Base-by-base conservation (phyloP, 805 yeast genomes). In the Torulaspora indica region DNA sequence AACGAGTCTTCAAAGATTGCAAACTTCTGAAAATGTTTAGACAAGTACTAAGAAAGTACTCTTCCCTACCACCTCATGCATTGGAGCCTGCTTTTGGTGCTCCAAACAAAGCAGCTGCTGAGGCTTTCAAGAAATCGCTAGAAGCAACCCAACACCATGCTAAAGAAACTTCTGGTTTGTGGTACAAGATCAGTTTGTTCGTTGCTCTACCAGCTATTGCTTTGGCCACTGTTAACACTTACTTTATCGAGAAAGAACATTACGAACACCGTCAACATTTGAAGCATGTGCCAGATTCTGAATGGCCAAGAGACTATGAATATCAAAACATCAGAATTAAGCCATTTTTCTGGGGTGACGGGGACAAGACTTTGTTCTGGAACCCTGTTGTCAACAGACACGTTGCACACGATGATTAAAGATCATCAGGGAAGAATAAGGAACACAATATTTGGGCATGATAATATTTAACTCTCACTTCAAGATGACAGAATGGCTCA, bases 261-360 rank as follows among this genome's bases (percentile, higher is more conserved):
- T 89, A 93, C 56, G 77, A 82, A 61, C 98, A 93, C 77, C 81
- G 93, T 74, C 77, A 76, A 66, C 93, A 85, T 70, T 72, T 79
- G 60, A 64, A 69, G 40, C 73, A 74, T 58, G 72, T 87, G 46
- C 68, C 88, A 27, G 97, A 90, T 67, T 91, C 83, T 58, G 95
- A 90, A 66, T 86, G 95, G 89, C 97, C 97, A 63, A 72, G 68
- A 50, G 93, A 85, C 71, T 86, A 86, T 75, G 90, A 82, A 60
- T 93, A 79, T 80, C 90, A 84, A 77, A 93, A 93, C 78, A 69
- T 89, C 59, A 87, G 98, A 80, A 66, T 68, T 65, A 82, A 80
- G 69, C 82, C 85, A 66, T 91, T 79, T 79, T 91, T 89, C 83
- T 93, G 98, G 98, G 98, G 98, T 66, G 91, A 93, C 66, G 98